These are phyloP conservation scores for Phytophthora uliginosa DNA, from an alignment of 352 stramenopile species.

Conservation along the genomic window DNA sequence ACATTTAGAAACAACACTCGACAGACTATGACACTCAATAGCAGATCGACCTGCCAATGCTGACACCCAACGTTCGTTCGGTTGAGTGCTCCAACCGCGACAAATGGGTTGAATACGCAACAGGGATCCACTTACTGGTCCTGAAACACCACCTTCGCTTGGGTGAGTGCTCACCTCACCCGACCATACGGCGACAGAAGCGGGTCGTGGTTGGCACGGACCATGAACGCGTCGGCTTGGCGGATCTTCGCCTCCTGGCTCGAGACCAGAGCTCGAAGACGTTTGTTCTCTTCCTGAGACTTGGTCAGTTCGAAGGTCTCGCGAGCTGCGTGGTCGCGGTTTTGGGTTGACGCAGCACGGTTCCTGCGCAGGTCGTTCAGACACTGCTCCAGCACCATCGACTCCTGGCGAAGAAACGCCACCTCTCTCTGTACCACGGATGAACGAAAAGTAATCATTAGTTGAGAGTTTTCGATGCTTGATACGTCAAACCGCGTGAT, in stretches of 20 bases:
- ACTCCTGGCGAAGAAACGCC: conserved; percentile 47
- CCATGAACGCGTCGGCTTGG: conserved; percentile 43
- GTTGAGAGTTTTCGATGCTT: not conserved
- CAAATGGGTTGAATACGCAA: conserved; percentile 7
- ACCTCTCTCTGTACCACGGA: conserved; percentile 51
- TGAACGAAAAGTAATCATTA: conserved; percentile 16
- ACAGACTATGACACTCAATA: conserved; percentile 35
- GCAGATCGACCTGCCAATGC: not conserved
- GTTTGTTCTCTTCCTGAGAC: conserved; percentile 54
- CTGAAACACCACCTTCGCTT: not conserved
- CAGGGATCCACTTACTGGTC: not conserved
- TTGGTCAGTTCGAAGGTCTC: conserved; percentile 44
- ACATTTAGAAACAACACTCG: conserved; percentile 28
- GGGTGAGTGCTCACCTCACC: not conserved
- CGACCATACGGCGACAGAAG: conserved; percentile 16
- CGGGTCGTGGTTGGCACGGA: conserved; percentile 15
- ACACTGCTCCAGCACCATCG: conserved; percentile 44
- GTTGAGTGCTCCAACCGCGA: not conserved
- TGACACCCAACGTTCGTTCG: conserved; percentile 6
- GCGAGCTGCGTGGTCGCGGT: conserved; percentile 26
- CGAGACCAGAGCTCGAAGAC: conserved; percentile 49
- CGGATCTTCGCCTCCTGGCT: conserved; percentile 57
- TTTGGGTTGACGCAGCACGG: conserved; percentile 14
- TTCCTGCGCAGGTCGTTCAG: conserved; percentile 43
- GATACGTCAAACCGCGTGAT: not conserved